Conservation (phyloP, 2,329 filamentous ascomycete species). For the Beauveria asiatica region DNA sequence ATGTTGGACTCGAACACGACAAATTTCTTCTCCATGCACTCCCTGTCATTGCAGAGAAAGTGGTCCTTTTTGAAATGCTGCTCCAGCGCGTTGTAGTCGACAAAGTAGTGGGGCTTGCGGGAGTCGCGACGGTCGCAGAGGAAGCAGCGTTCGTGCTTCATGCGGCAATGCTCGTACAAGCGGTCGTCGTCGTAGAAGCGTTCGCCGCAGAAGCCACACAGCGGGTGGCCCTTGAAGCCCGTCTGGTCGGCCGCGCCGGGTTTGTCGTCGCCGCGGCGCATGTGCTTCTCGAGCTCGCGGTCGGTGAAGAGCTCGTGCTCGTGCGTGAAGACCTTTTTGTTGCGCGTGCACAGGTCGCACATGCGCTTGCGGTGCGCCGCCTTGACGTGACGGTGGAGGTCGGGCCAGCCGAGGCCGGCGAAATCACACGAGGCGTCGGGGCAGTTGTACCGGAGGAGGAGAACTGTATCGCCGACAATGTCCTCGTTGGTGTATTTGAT, state of each 20-base stretch:
- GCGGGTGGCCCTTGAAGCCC: conserved; percentile 90
- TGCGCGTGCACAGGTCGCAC: conserved; percentile 82
- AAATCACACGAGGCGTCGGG: conserved; percentile 74
- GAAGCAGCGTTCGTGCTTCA: conserved; percentile 91
- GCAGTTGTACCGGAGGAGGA: conserved; percentile 90
- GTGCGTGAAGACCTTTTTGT: conserved; percentile 98
- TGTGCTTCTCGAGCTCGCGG: conserved; percentile 75
- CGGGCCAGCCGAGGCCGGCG: conserved; percentile 60
- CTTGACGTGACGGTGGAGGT: conserved; percentile 67
- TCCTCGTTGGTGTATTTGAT: conserved; percentile 85
- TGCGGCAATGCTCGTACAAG: conserved; percentile 84
- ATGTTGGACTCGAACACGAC: conserved; percentile 93
- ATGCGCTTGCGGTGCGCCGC: conserved; percentile 76
- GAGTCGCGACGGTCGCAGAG: conserved; percentile 70
- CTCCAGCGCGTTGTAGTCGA: conserved; percentile 80
- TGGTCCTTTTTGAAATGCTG: conserved; percentile 83
- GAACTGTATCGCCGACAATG: conserved; percentile 82
- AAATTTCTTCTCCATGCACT: conserved; percentile 95
- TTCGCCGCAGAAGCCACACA: conserved; percentile 86
- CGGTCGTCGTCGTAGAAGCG: conserved; percentile 96
- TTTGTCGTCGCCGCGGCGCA: conserved; percentile 82
- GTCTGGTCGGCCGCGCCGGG: conserved; percentile 87
- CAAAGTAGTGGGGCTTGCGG: conserved; percentile 78
- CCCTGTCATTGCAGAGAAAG: conserved; percentile 72
- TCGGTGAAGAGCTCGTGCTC: conserved; percentile 88